Base-by-base conservation (phyloP, 1,139 yeast species). In the Protomyces lactucae-debilis region DNA sequence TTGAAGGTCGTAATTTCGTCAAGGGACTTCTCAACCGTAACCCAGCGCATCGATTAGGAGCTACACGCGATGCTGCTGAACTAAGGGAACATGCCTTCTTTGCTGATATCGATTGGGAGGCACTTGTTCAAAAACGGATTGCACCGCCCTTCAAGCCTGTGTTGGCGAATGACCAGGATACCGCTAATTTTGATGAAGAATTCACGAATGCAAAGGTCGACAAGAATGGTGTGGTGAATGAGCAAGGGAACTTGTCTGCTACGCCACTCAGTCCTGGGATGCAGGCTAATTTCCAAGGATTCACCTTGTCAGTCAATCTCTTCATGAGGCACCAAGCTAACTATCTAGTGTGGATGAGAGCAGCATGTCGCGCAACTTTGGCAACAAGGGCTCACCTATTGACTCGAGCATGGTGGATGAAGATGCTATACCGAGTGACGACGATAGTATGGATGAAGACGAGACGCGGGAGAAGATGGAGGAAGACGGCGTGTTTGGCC, bases 81-180 rank as follows among this genome's bases (percentile, higher is more conserved):
- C 81, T 93, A 70, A 83, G 88, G 73, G 93, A 88, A 0, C 99
- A 93, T 76, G 86, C 95, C 10, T 93, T 93, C 72, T 92, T 93
- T 76, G 82, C 82, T 64, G 98, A 93, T 71, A 82, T 93, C 68
- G 95, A 93, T 75, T 93, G 98, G 99, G 83, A 83, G 39, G 79
- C 87, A 65, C 79, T 93, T 68, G 81, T 81, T 69, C 81, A 84
- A 68, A 92, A 90, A 78, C 87, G 87, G 73, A 83, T 93, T n/a
- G 95, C 97, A 56, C 99, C 99, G 40, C 99, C 99, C 2, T 92
- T 91, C 79, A 90, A 91, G 75, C 99, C 99, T 1, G 96, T 90
- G 74, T 83, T 93, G 69, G 79, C 88, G 6, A 86, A 91, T 46
- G 99, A 93, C 73, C 85, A 95, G 2, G 99, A 93, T 75, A 92